Base-by-base conservation (phyloP, 73 alveolate genomes). In the Uronychia setigera region DNA sequence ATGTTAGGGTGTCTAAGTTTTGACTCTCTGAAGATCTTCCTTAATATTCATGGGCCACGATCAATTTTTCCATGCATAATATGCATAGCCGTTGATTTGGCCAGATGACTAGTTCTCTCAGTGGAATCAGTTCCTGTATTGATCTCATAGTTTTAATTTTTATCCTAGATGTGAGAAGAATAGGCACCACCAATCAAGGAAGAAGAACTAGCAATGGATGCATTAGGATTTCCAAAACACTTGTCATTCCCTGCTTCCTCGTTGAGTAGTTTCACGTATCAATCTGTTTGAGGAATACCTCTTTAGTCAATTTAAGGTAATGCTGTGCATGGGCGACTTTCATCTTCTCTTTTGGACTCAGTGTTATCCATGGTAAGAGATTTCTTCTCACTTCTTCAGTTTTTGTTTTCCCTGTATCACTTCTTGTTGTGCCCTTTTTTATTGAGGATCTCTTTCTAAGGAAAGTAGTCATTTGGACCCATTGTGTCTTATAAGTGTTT, bases 181-280 rank as follows among this genome's bases (percentile, higher is more conserved):
- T n/a, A n/a, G n/a, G n/a, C n/a, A n/a, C n/a, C n/a, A n/a, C n/a
- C n/a, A n/a, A n/a, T n/a, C n/a, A n/a, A n/a, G n/a, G n/a, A n/a
- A n/a, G n/a, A n/a, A n/a, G n/a, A n/a, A n/a, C n/a, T n/a, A n/a
- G n/a, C n/a, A n/a, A n/a, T n/a, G n/a, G n/a, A n/a, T n/a, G n/a
- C n/a, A n/a, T n/a, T n/a, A n/a, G n/a, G n/a, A n/a, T n/a, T n/a
- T n/a, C n/a, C n/a, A n/a, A n/a, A n/a, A n/a, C n/a, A n/a, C n/a
- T n/a, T n/a, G n/a, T n/a, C n/a, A n/a, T n/a, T n/a, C 67, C 67
- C 67, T 46, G 67, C 67, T 46, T 46, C 67, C 67, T 46, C 67
- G 19, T 46, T 46, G 67, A 46, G 67, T 19, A 46, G 5, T 5
- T 46, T 5, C n/a, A 46, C n/a, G 67, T 46, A 46, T 19, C 67